Conservation (phyloP, 306 rosid genomes). For the Phaseolus lunatus region DNA sequence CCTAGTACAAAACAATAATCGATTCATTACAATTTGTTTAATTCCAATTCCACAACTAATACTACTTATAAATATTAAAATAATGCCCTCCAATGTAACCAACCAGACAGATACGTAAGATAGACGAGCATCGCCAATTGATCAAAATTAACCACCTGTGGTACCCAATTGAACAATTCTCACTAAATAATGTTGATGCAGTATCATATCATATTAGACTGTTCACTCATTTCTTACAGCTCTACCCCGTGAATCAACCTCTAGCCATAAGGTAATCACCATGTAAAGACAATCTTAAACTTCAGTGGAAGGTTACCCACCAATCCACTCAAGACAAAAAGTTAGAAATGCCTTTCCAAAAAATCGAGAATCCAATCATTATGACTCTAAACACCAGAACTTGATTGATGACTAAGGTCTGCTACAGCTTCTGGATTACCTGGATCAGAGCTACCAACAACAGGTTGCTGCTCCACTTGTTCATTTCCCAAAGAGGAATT, state of each 20-base stretch:
- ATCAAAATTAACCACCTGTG: slow-evolving; percentile 29
- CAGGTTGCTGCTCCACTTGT: slow-evolving; percentile 48
- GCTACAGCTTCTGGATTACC: slow-evolving; percentile 48
- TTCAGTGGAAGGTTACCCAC: slow-evolving; percentile 41
- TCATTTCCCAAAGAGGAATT: slow-evolving; percentile 43
- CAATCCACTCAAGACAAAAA: slow-evolving; percentile 39
- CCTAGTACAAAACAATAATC: slow-evolving; percentile 41
- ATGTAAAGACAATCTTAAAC: slow-evolving; percentile 39
- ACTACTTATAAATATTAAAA: slow-evolving; percentile 25
- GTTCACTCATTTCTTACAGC: slow-evolving; percentile 14
- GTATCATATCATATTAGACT: slow-evolving; percentile 32
- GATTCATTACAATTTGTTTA: slow-evolving; percentile 28
- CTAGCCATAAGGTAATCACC: slow-evolving; percentile 40
- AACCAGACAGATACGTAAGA: neutral
- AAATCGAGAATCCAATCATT: slow-evolving; percentile 27
- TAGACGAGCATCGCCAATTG: slow-evolving; percentile 17
- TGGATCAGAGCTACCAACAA: slow-evolving; percentile 41
- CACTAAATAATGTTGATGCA: slow-evolving; percentile 39
- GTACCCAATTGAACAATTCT: slow-evolving; percentile 24
- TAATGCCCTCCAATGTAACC: slow-evolving; percentile 43
- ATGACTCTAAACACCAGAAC: slow-evolving; percentile 43
- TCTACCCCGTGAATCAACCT: slow-evolving; percentile 27
- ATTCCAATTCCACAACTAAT: slow-evolving; percentile 44
- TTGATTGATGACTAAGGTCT: slow-evolving; percentile 45
- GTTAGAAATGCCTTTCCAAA: slow-evolving; percentile 38